Evolutionary conservation across 306 rosid species (phyloP).

Genomic region (Glycine soja): DNA sequence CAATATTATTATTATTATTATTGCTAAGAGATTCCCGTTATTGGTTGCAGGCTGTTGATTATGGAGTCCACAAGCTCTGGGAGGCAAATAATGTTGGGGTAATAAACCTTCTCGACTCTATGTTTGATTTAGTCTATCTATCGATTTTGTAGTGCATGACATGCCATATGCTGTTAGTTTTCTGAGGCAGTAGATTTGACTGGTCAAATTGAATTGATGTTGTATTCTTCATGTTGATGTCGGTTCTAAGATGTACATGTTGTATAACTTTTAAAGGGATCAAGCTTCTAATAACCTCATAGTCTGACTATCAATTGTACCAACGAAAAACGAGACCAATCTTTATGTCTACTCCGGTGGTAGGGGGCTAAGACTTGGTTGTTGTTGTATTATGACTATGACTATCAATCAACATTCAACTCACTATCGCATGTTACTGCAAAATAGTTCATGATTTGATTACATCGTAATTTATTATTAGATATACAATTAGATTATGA

Average conservation of each 20-base stretch:
- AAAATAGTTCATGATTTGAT: constrained; percentile 15
- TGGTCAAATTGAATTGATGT: constrained; percentile 27
- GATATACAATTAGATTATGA: not conserved
- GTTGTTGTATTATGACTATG: constrained; percentile 34
- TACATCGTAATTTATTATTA: not conserved
- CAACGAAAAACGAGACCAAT: not conserved
- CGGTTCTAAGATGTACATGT: not conserved
- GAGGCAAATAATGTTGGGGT: constrained; percentile 96
- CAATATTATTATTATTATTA: not conserved
- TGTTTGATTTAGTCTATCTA: constrained; percentile 24
- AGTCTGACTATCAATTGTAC: not conserved
- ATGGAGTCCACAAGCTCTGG: constrained; percentile 94
- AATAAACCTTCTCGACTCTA: constrained; percentile 31
- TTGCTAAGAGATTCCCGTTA: constrained; percentile 1
- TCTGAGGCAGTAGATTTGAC: not conserved
- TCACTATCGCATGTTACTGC: not conserved
- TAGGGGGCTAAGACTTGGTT: not conserved
- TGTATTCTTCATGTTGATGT: not conserved
- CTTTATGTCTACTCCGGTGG: not conserved
- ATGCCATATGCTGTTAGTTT: constrained; percentile 10
- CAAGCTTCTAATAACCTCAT: not conserved
- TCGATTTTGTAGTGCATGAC: not conserved
- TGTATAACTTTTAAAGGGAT: not conserved
- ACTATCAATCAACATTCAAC: not conserved
- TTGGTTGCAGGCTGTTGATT: constrained; percentile 89